Conservation (phyloP, 164 flowering plant genomes). For the Tinospora cordifolia region DNA sequence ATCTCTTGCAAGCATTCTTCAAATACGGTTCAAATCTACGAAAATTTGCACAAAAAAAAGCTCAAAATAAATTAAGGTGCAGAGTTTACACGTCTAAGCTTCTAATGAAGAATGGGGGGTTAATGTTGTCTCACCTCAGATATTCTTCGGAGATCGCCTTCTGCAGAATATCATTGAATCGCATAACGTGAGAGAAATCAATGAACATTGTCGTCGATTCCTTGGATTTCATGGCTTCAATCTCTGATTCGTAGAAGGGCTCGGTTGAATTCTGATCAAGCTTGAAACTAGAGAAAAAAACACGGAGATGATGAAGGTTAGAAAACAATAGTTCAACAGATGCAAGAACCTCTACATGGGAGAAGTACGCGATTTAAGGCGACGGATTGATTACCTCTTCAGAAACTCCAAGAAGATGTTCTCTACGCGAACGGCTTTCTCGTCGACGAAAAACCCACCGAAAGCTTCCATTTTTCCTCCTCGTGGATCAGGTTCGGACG, state of each 20-base stretch:
- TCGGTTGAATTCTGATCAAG: constrained; percentile 32
- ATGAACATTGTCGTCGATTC: constrained; percentile 87
- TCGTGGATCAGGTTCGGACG: background rate
- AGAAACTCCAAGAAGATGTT: constrained; percentile 84
- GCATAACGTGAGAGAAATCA: constrained; percentile 92
- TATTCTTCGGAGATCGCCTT: constrained; percentile 78
- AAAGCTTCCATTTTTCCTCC: constrained; percentile 23
- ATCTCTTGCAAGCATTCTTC: constrained; percentile 92
- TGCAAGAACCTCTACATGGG: background rate
- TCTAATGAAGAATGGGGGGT: background rate
- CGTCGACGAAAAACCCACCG: constrained; percentile 63
- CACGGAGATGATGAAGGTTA: background rate
- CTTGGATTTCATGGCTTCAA: constrained; percentile 55
- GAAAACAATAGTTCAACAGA: background rate
- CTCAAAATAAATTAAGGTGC: no score
- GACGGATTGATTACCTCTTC: constrained; percentile 36
- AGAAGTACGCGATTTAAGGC: background rate
- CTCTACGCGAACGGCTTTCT: constrained; percentile 74
- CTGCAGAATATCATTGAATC: constrained; percentile 64
- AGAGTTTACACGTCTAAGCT: background rate
- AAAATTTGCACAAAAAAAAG: background rate
- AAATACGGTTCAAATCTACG: constrained; percentile 70
- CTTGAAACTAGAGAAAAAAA: constrained; percentile 33
- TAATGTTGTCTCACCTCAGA: constrained; percentile 36
- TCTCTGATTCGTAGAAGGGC: constrained; percentile 60